Evolutionary conservation across 2,329 filamentous ascomycete genomes (phyloP).

Genomic region (Diaporthe vaccinii): DNA sequence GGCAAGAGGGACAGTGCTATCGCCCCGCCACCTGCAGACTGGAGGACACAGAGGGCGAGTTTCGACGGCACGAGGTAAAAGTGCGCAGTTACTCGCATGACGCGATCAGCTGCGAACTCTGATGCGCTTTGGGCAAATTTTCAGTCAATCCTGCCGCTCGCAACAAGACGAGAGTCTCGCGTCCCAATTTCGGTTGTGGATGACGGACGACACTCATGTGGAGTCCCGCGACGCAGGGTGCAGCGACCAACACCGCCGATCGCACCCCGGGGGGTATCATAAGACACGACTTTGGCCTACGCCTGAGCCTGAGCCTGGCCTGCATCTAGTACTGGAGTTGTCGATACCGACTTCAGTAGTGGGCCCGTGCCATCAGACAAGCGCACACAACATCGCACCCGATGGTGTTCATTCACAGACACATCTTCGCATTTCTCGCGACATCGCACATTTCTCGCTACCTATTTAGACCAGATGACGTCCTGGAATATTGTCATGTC

Average conservation of each 20-base stretch:
- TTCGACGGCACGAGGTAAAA: constrained; percentile 38
- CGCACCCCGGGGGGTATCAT: not conserved
- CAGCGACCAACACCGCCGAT: constrained; percentile 16
- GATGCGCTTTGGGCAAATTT: not conserved
- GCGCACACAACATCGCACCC: not conserved
- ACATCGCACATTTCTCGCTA: not conserved
- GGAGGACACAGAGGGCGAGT: constrained; percentile 54
- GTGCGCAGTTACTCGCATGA: constrained; percentile 9
- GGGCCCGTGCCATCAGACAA: not conserved
- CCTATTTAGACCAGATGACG: not conserved
- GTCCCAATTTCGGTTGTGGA: constrained; percentile 22
- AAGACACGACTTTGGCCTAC: not conserved
- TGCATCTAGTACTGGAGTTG: not conserved
- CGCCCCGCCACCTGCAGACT: constrained; percentile 53
- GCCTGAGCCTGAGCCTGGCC: not conserved
- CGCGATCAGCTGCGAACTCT: constrained; percentile 9
- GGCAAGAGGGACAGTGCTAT: constrained; percentile 50
- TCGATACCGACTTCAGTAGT: not conserved
- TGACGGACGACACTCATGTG: constrained; percentile 1
- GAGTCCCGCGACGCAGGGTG: not conserved
- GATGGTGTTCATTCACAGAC: not conserved
- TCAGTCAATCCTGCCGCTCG: not conserved
- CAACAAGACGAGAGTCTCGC: not conserved
- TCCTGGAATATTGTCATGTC: not conserved
- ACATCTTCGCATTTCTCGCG: not conserved